Evolutionary conservation across 2,329 filamentous ascomycete species (phyloP), one percentile per base, ranked within the genome.

Genomic region (Colletotrichum tropicicola): DNA sequence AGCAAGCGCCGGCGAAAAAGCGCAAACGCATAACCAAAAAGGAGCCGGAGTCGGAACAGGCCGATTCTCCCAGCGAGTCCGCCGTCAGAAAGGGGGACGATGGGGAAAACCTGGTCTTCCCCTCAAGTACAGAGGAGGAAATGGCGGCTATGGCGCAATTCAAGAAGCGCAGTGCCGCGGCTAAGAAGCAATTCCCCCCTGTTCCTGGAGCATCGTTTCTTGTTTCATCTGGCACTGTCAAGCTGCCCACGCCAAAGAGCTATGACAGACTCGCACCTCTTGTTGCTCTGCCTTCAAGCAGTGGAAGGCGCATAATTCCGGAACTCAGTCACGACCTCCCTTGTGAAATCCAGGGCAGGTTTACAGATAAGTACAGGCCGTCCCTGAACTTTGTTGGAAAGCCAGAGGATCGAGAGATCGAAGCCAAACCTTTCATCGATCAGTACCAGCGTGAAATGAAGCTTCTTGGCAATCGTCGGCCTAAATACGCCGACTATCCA

Each of bases 401-500:
- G 47, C 69, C 82, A 7, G 80, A 82, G 43, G 80, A 82, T 60
- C 74, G 80, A 30, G 76, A 75, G 17, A 71, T 73, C 15, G 80
- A 83, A 65, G 78, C 79, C 15, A 78, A 79, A 56, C 58, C 66
- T 4, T 61, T 80, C 3, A 68, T 83, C 21, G 78, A 80, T 41
- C 75, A 80, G 30, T 83, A 79, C 66, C 79, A 82, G 41, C 73
- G 70, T 41, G 74, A 77, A 8, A 82, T 83, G 80, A 77, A 73
- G 52, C 70, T 68, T 3, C 67, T 82, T 45, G 80, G 80, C 15
- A 80, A 79, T 68, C 75, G 79, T 21, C 76, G 80, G 19, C 80
- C 80, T 2, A 82, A 82, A 61, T 82, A 82, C 59, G 81, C 80
- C 4, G 80, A 83, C 57, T 83, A 82, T 68, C 80, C 80, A 21